Base-by-base conservation (phyloP, 1,139 yeast genomes). In the Candida sp. region DNA sequence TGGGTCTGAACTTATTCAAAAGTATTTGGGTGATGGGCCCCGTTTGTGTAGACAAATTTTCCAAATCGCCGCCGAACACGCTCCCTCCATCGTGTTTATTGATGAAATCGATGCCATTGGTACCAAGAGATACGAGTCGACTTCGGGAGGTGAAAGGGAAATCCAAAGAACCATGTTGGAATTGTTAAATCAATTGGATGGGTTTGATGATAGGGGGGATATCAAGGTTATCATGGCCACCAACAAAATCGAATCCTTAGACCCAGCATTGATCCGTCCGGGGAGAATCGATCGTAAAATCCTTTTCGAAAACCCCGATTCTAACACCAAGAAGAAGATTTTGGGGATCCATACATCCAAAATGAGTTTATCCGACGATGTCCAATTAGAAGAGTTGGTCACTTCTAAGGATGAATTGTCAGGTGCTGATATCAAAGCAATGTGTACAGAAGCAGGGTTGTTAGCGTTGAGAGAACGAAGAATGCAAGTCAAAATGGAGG, bases 91-190 rank as follows among this genome's bases (percentile, higher is more conserved):
- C 72, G 97, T 95, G 35, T 95, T 95, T 61, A 95, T 95, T 54
- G 99, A 95, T 69, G 99, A 95, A 71, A 93, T 95, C 60, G 99
- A 95, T 69, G 99, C 99, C 38, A 93, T 95, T 63, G 99, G 99
- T 66, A 87, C 96, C 21, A 93, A 93, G 67, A 84, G 99, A 66
- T 93, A 91, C 64, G 99, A 93, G 49, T 89, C 97, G 1, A 82
- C 93, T 23, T 86, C 96, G 29, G 98, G 99, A 33, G 99, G 98
- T 60, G 99, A 93, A 69, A 81, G 97, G 57, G 99, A 95, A 70
- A 89, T 95, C 54, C 99, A 95, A 71, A 84, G 99, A 75, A 95
- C 99, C 23, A 91, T 95, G 98, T 77, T 95, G 80, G 99, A 95
- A 68, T 75, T 95, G 58, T 79, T 95, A 59, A 95, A 93, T 64